phyloP scores from a whole-genome alignment of 1,284 basidiomycete genomes.

The Leccinum laetum region DNA sequence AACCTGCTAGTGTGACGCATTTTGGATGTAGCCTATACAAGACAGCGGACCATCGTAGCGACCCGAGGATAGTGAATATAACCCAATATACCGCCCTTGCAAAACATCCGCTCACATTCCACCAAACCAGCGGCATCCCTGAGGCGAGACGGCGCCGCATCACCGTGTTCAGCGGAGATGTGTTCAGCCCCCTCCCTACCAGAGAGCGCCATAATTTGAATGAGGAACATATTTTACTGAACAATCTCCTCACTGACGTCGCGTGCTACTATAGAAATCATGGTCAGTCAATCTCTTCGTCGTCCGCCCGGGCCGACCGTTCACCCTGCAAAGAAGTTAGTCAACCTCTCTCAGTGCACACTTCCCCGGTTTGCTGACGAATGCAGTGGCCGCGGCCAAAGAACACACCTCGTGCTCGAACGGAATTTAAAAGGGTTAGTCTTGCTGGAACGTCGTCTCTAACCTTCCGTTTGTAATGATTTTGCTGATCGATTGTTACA shows the following conservation, averaged over 20 bases:
- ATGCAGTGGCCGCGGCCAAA: slow-evolving; percentile 9
- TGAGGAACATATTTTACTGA: slow-evolving; percentile 15
- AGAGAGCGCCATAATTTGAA: slow-evolving; percentile 19
- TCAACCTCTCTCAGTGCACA: slow-evolving; percentile 5
- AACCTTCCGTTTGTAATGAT: neutral
- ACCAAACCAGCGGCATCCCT: neutral
- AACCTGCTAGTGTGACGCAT: slow-evolving; percentile 14
- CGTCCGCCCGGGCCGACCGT: neutral
- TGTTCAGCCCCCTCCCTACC: slow-evolving; percentile 20
- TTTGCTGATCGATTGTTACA: neutral
- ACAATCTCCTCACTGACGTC: slow-evolving; percentile 16
- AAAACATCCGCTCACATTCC: slow-evolving; percentile 7
- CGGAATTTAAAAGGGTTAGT: slow-evolving; percentile 6
- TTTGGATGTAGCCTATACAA: neutral
- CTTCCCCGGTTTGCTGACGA: slow-evolving; percentile 13
- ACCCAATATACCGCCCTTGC: slow-evolving; percentile 4
- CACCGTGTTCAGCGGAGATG: slow-evolving; percentile 17
- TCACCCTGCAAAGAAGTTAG: neutral
- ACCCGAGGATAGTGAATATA: neutral
- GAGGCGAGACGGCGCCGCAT: slow-evolving; percentile 1
- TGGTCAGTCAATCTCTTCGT: neutral
- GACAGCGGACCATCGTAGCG: too few species aligned
- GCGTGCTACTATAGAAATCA: slow-evolving; percentile 12
- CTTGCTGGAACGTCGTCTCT: slow-evolving; percentile 11
- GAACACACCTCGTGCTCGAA: slow-evolving; percentile 9